Conservation (phyloP, 306 rosid species). For the Vigna angularis region DNA sequence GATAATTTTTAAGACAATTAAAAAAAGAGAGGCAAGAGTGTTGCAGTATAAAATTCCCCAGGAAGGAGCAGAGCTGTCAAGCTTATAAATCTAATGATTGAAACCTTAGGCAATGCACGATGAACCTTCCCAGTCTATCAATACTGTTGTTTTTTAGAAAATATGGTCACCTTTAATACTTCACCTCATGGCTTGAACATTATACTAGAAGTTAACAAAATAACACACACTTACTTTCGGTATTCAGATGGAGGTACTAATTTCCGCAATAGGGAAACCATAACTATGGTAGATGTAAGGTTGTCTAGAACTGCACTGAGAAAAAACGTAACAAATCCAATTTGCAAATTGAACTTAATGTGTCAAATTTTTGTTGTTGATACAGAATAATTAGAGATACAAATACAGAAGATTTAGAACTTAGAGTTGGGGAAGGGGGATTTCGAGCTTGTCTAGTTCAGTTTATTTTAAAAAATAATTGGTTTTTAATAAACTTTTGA, state of each 20-base stretch:
- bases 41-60: constrained; percentile 15
- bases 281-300: constrained; percentile 92
- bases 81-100: neutral
- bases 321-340: constrained; percentile 86
- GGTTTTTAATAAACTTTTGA: neutral
- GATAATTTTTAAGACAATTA: constrained; percentile 9
- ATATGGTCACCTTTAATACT: neutral
- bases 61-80: neutral
- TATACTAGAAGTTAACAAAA: constrained; percentile 23
- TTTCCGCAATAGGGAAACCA: constrained; percentile 92
- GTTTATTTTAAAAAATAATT: neutral
- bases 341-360: constrained; percentile 56
- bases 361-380: constrained; percentile 33
- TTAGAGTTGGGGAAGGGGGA: neutral
- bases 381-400: constrained; percentile 5
- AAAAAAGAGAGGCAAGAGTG: neutral
- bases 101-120: constrained; percentile 26
- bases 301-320: constrained; percentile 92
- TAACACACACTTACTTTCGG: constrained; percentile 68
- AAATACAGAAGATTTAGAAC: constrained; percentile 32
- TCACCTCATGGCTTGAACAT: constrained; percentile 14
- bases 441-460: neutral
- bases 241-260: constrained; percentile 91
- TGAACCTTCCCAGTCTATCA: constrained; percentile 1
- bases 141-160: constrained; percentile 19